A percentile compares a stretch with the other conserved stretches of the same genome.
phyloP scores from a whole-genome alignment of 2,329 filamentous ascomycete genomes.

The Aureobasidium uvarum region DNA sequence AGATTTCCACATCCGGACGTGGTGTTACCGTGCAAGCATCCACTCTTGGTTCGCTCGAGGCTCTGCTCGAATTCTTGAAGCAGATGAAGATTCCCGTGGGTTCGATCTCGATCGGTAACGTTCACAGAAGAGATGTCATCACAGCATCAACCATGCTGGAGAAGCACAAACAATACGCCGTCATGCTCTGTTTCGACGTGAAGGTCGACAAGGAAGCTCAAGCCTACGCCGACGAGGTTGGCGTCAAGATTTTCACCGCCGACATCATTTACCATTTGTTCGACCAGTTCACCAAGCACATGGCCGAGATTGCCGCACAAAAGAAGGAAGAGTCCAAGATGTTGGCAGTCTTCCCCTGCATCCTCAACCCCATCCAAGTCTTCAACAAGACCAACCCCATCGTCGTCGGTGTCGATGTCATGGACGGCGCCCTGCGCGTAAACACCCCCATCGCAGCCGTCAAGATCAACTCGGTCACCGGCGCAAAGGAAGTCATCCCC shows the following conservation, averaged over 20 bases:
- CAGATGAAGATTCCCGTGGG: slow-evolving; percentile 95
- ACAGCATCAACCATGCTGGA: slow-evolving; percentile 92
- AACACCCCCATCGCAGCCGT: slow-evolving; percentile 89
- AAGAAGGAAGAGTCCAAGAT: slow-evolving; percentile 97
- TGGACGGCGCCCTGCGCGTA: slow-evolving; percentile 81
- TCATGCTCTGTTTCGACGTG: slow-evolving; percentile 99
- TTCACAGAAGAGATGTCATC: slow-evolving; percentile 98
- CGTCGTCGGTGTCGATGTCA: slow-evolving; percentile 89
- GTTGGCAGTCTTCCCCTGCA: slow-evolving; percentile 94
- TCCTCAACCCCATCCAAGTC: slow-evolving; percentile 82
- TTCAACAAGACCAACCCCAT: slow-evolving; percentile 99
- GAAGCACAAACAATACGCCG: slow-evolving; percentile 90
- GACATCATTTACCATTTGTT: slow-evolving; percentile 99
- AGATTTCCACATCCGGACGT: slow-evolving; percentile 85
- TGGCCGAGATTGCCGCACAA: slow-evolving; percentile 80
- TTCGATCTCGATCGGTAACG: slow-evolving; percentile 95
- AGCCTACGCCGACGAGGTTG: slow-evolving; percentile 85
- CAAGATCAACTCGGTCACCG: slow-evolving; percentile 74
- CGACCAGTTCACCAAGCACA: slow-evolving; percentile 93
- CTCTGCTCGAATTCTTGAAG: slow-evolving; percentile 92
- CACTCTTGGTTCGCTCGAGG: slow-evolving; percentile 94
- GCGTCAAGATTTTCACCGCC: slow-evolving; percentile 96
- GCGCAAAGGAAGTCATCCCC: slow-evolving; percentile 76
- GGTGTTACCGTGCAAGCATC: slow-evolving; percentile 98
- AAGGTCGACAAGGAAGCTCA: slow-evolving; percentile 97